Evolutionary conservation across 768 basidiomycete genomes (phyloP).

Genomic region (Boletus rex-veris): DNA sequence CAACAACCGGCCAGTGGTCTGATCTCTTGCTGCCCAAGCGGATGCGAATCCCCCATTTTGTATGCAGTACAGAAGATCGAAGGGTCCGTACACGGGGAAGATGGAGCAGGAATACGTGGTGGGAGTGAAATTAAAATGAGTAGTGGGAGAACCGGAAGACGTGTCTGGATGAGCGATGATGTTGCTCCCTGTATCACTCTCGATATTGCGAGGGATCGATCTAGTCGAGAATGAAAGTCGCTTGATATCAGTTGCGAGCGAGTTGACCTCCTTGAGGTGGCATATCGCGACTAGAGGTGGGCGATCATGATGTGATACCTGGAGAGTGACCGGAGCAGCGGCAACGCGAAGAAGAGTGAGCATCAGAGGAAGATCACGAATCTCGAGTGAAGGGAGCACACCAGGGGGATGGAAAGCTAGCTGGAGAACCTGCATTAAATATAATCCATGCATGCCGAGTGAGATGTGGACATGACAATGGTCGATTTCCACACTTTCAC

Average conservation of each 20-base stretch:
- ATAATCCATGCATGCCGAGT: background rate
- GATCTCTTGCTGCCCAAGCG: conserved; percentile 24
- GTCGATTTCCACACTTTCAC: conserved; percentile 1
- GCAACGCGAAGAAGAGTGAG: conserved; percentile 6
- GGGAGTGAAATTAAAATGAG: background rate
- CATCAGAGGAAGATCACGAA: conserved; percentile 1
- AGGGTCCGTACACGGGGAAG: conserved; percentile 28
- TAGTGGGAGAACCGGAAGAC: background rate
- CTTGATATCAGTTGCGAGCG: background rate
- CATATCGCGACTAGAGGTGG: background rate
- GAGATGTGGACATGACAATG: conserved; percentile 19
- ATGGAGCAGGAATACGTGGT: background rate
- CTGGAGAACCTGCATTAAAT: conserved; percentile 15
- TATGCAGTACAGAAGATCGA: conserved; percentile 16
- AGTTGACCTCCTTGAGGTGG: background rate
- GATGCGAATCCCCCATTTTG: conserved; percentile 21
- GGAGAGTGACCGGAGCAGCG: conserved; percentile 4
- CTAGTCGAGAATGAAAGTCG: background rate
- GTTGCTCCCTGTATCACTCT: background rate
- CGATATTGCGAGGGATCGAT: background rate
- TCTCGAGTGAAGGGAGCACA: background rate
- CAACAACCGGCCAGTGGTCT: conserved; percentile 30
- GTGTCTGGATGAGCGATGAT: background rate
- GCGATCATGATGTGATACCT: background rate
- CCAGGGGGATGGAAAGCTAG: background rate